Percentiles rank a stretch among this genome's conserved stretches.
phyloP scores from a whole-genome alignment of 305 asterid species.

The Nicotiana rustica region DNA sequence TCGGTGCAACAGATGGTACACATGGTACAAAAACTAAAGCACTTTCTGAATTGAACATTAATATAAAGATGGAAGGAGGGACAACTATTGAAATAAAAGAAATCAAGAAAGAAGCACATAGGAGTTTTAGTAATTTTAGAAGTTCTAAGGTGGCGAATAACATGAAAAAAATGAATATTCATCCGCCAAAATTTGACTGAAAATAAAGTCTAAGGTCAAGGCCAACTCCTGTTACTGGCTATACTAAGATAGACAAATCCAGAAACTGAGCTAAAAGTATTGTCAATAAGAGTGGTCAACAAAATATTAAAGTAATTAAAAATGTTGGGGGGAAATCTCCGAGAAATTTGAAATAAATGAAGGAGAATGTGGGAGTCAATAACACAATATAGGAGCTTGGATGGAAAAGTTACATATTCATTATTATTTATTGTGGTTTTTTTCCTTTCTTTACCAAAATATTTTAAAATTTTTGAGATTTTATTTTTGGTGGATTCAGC shows the following conservation, averaged over 20 bases:
- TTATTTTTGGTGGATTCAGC: background rate
- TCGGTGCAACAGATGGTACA: background rate
- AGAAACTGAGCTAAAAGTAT: background rate
- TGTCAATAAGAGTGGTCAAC: background rate
- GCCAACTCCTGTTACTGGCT: constrained; percentile 27
- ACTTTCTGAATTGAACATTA: constrained; percentile 61
- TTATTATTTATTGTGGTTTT: background rate
- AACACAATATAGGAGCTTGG: constrained; percentile 37
- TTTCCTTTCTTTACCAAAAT: background rate
- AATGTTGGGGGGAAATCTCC: background rate
- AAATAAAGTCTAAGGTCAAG: constrained; percentile 58
- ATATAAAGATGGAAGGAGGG: constrained; percentile 67
- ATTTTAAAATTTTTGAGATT: background rate
- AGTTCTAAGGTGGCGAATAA: constrained; percentile 17
- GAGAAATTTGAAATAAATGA: background rate
- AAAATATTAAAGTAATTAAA: background rate
- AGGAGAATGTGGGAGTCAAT: constrained; percentile 31
- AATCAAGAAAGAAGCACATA: constrained; percentile 51
- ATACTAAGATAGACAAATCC: background rate
- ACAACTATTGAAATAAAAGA: constrained; percentile 60
- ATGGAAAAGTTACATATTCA: constrained; percentile 41
- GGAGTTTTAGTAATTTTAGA: background rate
- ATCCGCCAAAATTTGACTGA: constrained; percentile 57
- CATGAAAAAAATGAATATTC: constrained; percentile 25
- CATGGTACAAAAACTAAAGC: constrained; percentile 28